Percentiles rank a stretch among this genome's conserved stretches.
Conservation (phyloP, 192 early-diverging fungal species). For the Glomus cerebriforme region DNA sequence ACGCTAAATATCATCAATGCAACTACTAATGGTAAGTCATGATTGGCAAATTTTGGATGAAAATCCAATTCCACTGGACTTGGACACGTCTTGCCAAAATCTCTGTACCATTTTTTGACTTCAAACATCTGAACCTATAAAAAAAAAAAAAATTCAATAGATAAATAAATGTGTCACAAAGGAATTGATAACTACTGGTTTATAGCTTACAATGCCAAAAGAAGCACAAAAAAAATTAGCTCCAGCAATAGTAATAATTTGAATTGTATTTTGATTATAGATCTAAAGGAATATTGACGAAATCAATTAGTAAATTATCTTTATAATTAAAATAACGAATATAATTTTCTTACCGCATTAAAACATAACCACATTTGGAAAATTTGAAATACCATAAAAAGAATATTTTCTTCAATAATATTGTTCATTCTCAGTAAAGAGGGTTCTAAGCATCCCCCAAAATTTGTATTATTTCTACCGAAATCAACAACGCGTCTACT, state of each 20-base stretch:
- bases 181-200: neutral
- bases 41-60: neutral
- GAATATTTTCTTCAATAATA: slow-evolving; percentile 19
- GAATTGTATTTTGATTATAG: slow-evolving; percentile 27
- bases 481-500: neutral
- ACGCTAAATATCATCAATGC: slow-evolving; percentile 54
- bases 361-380: slow-evolving; percentile 22
- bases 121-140: neutral
- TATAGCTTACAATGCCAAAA: neutral
- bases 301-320: neutral
- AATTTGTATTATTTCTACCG: neutral
- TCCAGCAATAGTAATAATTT: neutral
- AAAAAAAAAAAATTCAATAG: neutral
- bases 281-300: neutral
- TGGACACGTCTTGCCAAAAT: neutral
- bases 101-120: neutral
- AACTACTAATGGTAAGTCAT: slow-evolving; percentile 57
- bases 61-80: too few species aligned
- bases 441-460: neutral
- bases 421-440: neutral
- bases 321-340: neutral
- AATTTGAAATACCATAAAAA: slow-evolving; percentile 16
- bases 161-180: neutral
- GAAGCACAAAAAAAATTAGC: neutral
- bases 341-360: slow-evolving; percentile 13